A percentile compares a stretch with the other conserved stretches of the same genome.
These are phyloP conservation scores for Capsella rubella DNA, from an alignment of 441 rosid species.

Conservation along the genomic window DNA sequence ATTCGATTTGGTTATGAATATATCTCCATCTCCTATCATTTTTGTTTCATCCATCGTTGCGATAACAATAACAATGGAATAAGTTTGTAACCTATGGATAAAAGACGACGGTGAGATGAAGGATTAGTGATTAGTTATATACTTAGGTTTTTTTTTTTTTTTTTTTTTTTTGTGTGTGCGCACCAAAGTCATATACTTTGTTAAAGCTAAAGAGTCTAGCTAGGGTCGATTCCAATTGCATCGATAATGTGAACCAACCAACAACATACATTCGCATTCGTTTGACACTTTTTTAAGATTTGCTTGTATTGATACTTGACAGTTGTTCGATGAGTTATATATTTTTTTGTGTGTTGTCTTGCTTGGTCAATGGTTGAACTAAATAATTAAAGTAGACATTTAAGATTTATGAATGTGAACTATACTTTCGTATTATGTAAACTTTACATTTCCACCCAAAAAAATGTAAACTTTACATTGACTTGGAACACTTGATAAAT, in stretches of 20 bases:
- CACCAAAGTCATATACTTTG: too few species aligned
- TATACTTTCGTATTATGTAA: not conserved
- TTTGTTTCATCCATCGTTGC: not conserved
- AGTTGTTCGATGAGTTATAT: not conserved
- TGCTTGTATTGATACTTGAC: not conserved
- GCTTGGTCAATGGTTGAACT: too few species aligned
- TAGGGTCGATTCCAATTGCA: not conserved
- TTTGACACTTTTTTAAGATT: too few species aligned
- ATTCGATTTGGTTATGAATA: not conserved
- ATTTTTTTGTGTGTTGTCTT: not conserved
- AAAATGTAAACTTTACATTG: not conserved
- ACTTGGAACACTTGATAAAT: too few species aligned
- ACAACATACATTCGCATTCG: too few species aligned
- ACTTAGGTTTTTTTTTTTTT: too few species aligned
- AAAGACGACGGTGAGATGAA: too few species aligned
- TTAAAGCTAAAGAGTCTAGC: not conserved
- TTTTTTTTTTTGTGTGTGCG: too few species aligned
- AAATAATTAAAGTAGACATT: too few species aligned
- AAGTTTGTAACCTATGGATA: not conserved
- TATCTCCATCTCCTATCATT: not conserved
- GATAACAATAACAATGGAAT: not conserved
- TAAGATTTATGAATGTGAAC: too few species aligned
- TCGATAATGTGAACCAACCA: not conserved
- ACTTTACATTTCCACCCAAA: too few species aligned
- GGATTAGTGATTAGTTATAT: too few species aligned